These are phyloP conservation scores for Trichoderma arundinaceum DNA, from an alignment of 2,329 filamentous ascomycete species.

Conservation along the genomic window DNA sequence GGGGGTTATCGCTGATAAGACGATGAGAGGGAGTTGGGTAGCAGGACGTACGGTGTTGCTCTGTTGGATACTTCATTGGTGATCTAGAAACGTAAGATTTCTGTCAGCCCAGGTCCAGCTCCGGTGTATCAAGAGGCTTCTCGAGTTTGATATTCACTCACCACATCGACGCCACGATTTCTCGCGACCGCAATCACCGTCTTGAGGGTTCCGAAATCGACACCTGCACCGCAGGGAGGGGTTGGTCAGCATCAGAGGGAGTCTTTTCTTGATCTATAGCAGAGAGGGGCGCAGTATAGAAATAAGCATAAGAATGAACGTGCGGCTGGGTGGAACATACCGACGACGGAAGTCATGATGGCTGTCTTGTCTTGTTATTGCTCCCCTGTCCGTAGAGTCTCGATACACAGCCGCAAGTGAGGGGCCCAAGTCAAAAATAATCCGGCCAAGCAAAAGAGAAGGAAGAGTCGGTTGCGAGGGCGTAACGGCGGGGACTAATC, in stretches of 20 bases:
- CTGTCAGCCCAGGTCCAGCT: conserved; percentile 29
- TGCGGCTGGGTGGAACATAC: conserved; percentile 25
- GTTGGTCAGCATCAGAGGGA: conserved; percentile 33
- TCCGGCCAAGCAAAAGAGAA: conserved; percentile 6
- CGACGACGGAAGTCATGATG: conserved; percentile 34
- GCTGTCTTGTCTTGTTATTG: conserved; percentile 5
- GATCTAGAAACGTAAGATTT: conserved; percentile 64
- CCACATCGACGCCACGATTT: conserved; percentile 98
- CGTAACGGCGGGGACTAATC: conserved; percentile 11
- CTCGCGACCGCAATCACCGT: conserved; percentile 96
- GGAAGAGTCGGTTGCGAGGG: not conserved
- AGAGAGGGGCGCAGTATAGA: conserved; percentile 26
- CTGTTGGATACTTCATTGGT: conserved; percentile 99
- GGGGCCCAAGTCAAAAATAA: conserved; percentile 25
- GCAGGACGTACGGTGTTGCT: conserved; percentile 83
- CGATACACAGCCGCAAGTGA: conserved; percentile 25
- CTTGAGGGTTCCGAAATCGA: conserved; percentile 96
- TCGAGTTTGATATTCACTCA: conserved; percentile 60
- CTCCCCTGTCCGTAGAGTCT: conserved; percentile 2
- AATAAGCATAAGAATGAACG: conserved; percentile 28
- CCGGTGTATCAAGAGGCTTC: not conserved
- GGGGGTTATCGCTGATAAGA: conserved; percentile 9
- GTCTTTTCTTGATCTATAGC: conserved; percentile 2
- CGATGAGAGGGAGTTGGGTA: not conserved
- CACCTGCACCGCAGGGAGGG: conserved; percentile 57